phyloP scores from a whole-genome alignment of 2,329 filamentous ascomycete species.

The Fusarium piperis region DNA sequence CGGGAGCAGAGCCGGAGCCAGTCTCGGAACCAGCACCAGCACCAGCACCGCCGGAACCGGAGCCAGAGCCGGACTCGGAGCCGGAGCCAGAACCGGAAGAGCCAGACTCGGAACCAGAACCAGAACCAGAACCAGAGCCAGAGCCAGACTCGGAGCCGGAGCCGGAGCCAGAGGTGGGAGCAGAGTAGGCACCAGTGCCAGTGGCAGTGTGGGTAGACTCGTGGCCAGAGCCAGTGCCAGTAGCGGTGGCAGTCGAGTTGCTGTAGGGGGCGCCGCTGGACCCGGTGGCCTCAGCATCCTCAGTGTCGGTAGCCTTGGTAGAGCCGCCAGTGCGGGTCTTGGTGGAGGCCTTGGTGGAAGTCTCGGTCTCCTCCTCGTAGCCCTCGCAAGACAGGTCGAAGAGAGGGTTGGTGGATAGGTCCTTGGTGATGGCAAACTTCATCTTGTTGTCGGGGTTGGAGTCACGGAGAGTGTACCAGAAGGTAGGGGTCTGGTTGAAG shows the following conservation, averaged over 20 bases:
- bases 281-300: constrained; percentile 48
- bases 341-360: constrained; percentile 36
- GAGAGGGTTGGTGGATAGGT: constrained; percentile 60
- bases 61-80: constrained; percentile 13
- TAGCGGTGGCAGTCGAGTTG: constrained; percentile 60
- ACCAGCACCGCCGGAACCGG: constrained; percentile 18
- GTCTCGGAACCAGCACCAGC: constrained; percentile 18
- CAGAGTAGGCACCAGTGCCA: constrained; percentile 22
- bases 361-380: constrained; percentile 36
- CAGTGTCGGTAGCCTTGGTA: constrained; percentile 16
- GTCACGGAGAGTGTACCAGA: constrained; percentile 71
- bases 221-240: constrained; percentile 59
- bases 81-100: constrained; percentile 22
- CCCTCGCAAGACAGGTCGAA: constrained; percentile 65
- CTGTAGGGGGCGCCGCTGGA: constrained; percentile 56
- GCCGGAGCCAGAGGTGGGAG: constrained; percentile 16
- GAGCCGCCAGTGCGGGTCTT: constrained; percentile 15
- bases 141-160: constrained; percentile 16
- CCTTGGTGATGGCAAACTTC: constrained; percentile 66
- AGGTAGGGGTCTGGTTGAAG: constrained; percentile 64
- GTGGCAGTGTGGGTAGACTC: constrained; percentile 16
- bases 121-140: constrained; percentile 14
- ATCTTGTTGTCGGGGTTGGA: constrained; percentile 68
- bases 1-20: constrained; percentile 12
- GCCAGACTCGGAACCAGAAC: constrained; percentile 12